A percentile compares a stretch with the other conserved stretches of the same genome.
Evolutionary conservation across 768 basidiomycete genomes (phyloP).

Genomic region (Trametes cubensis): DNA sequence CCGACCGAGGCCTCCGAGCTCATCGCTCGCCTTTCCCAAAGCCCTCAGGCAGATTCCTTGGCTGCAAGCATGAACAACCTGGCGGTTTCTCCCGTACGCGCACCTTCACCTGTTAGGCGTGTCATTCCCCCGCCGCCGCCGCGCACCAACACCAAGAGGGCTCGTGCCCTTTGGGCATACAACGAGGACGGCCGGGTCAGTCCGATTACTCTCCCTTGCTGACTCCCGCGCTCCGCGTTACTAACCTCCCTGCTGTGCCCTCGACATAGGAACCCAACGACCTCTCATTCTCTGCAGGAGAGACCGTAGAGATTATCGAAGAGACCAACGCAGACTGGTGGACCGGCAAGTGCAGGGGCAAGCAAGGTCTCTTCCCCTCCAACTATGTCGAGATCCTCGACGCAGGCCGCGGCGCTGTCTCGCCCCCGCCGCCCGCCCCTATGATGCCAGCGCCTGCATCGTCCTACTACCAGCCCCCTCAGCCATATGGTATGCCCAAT

Average conservation of each 20-base stretch:
- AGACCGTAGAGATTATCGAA: constrained; percentile 74
- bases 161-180: constrained; percentile 67
- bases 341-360: constrained; percentile 66
- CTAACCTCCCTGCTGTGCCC: not conserved
- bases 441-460: constrained; percentile 14
- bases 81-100: constrained; percentile 19
- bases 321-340: constrained; percentile 91
- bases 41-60: constrained; percentile 20
- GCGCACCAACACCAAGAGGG: constrained; percentile 35
- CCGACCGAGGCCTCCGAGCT: constrained; percentile 44
- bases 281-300: constrained; percentile 74
- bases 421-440: constrained; percentile 26
- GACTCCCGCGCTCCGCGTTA: not conserved
- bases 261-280: constrained; percentile 70
- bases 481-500: constrained; percentile 40
- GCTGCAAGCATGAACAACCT: constrained; percentile 25
- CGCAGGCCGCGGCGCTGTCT: constrained; percentile 24
- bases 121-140: constrained; percentile 26
- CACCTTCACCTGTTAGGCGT: constrained; percentile 24
- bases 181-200: constrained; percentile 58
- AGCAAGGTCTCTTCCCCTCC: constrained; percentile 77
- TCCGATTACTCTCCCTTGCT: constrained; percentile 1
- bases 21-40: constrained; percentile 39
- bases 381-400: constrained; percentile 68
- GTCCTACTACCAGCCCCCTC: constrained; percentile 30